Evolutionary conservation across 768 basidiomycete species (phyloP), one percentile per base, ranked within the genome.

Genomic region (Phlebiopsis gigantea): DNA sequence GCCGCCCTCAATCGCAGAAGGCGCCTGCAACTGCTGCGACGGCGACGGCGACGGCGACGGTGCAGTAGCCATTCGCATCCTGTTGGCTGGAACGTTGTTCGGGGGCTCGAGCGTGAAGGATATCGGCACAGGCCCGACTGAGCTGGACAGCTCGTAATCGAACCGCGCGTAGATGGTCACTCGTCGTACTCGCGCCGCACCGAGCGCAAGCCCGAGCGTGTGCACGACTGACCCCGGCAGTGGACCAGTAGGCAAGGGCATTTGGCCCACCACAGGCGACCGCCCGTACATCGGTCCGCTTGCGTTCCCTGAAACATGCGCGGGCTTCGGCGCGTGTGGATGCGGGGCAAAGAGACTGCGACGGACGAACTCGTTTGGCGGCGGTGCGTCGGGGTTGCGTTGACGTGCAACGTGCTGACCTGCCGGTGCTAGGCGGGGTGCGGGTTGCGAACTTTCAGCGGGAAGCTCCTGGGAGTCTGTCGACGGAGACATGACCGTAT

Each of bases 241-340:
- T 4, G 64, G 63, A 4, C 67, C 67, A 2, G 22, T 25, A 30
- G 51, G 49, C 14, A 24, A 55, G 2, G 47, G 42, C 12, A 25
- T 30, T 25, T 63, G 59, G 10, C 22, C 46, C 24, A 61, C 54
- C 1, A 39, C 53, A 41, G 61, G 21, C n/a, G 59, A 45, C 49
- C 77, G 77, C 49, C 81, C 79, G 65, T 82, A 87, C 81, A 86
- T 81, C 2, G 84, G 84, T 0, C 84, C 84, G 1, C 71, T 68
- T n/a, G 75, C 57, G 12, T 64, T 25, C 29, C 69, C 31, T 19
- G 50, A 51, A 4, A 22, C 7, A 9, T n/a, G n/a, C n/a, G 39
- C 59, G 6, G 75, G 68, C 54, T 79, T 81, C 7, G 80, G 80
- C 4, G 80, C 81, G 65, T 79, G 78, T 0, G 80, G 80, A 61